phyloP scores from a whole-genome alignment of 2,329 filamentous ascomycete species.

The Sodiomyces alkalinus region DNA sequence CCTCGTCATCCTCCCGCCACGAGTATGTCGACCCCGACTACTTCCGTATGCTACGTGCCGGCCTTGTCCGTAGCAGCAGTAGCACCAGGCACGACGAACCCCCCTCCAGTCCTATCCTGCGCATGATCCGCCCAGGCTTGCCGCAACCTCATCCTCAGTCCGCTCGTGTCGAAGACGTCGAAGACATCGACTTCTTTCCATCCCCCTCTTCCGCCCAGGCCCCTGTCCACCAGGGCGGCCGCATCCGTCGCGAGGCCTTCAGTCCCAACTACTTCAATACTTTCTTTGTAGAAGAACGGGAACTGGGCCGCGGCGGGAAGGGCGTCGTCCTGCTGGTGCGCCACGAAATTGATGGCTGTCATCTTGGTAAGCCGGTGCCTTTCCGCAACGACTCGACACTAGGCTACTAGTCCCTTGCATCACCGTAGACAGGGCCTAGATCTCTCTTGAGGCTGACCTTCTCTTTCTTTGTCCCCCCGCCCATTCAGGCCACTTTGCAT shows the following conservation, averaged over 20 bases:
- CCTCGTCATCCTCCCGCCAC: constrained; percentile 8
- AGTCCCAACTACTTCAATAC: constrained; percentile 83
- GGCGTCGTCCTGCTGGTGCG: constrained; percentile 89
- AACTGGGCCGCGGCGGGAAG: constrained; percentile 81
- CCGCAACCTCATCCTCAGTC: constrained; percentile 7
- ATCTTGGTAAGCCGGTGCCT: constrained; percentile 39
- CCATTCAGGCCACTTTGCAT: constrained; percentile 75
- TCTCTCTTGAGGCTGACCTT: constrained; percentile 7
- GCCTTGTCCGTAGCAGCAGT: constrained; percentile 29
- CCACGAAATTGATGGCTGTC: constrained; percentile 80
- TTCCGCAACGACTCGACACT: no score
- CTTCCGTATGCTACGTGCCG: constrained; percentile 75
- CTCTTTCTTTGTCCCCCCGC: no score
- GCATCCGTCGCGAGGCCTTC: constrained; percentile 77
- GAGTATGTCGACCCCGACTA: constrained; percentile 83
- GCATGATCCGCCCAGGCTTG: constrained; percentile 32
- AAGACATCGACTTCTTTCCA: constrained; percentile 29
- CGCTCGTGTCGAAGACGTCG: constrained; percentile 13
- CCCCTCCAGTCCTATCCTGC: constrained; percentile 37
- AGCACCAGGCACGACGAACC: constrained; percentile 18
- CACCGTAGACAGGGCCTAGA: background rate
- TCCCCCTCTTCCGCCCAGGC: constrained; percentile 37
- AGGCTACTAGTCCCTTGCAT: no score
- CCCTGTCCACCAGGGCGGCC: constrained; percentile 38
- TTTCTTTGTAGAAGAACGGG: constrained; percentile 81